A percentile compares a stretch with the other conserved stretches of the same genome.
phyloP scores from a whole-genome alignment of 306 rosid species.

The Abrus pulchellus region DNA sequence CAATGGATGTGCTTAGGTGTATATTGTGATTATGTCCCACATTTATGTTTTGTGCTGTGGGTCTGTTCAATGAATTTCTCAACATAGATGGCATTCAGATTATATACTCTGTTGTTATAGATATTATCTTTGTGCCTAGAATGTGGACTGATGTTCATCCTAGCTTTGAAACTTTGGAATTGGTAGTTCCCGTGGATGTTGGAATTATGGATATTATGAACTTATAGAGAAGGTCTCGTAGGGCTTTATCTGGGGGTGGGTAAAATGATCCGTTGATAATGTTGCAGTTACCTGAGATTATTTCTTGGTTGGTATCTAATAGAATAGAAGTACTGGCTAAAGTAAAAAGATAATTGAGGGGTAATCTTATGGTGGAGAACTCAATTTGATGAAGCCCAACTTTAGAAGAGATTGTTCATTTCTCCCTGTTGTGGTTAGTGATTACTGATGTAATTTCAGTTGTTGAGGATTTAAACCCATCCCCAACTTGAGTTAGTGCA shows the following conservation, averaged over 20 bases:
- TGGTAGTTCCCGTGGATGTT: constrained; percentile 11
- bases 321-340: constrained; percentile 19
- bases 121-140: constrained; percentile 2
- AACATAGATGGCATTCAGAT: not conserved
- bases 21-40: constrained; percentile 33
- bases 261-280: constrained; percentile 18
- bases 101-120: constrained; percentile 1
- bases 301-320: constrained; percentile 12
- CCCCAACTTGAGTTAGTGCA: constrained; percentile 13
- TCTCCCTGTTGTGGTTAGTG: not conserved
- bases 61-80: constrained; percentile 12
- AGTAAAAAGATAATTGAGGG: constrained; percentile 27
- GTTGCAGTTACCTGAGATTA: not conserved
- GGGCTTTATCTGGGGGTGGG: not conserved
- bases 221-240: constrained; percentile 1
- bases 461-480: constrained; percentile 18
- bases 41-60: constrained; percentile 26
- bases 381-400: constrained; percentile 29
- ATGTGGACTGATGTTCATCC: constrained; percentile 19
- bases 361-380: constrained; percentile 20
- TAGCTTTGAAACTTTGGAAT: constrained; percentile 29
- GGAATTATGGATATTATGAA: constrained; percentile 23
- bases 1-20: constrained; percentile 1
- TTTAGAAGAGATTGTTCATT: not conserved
- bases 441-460: constrained; percentile 25